These are phyloP conservation scores for Podaxis carcinomalis DNA, from an alignment of 768 basidiomycete genomes.

Conservation along the genomic window DNA sequence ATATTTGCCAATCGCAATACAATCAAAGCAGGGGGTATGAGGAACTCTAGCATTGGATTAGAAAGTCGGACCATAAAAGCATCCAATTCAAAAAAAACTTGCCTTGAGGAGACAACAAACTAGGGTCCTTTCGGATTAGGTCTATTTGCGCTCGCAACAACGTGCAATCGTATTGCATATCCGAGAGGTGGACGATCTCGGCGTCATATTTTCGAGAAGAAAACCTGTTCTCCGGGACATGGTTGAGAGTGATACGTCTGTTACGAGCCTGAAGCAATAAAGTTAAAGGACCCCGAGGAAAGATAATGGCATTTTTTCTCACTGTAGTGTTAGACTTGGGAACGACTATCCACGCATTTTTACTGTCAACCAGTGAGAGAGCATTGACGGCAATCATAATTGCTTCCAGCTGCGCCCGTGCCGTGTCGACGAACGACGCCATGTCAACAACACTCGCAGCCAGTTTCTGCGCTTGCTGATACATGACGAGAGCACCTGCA, in stretches of 20 bases:
- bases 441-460: constrained; percentile 47
- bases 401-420: constrained; percentile 73
- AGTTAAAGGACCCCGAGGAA: background rate
- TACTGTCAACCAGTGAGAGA: constrained; percentile 73
- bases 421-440: constrained; percentile 36
- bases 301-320: constrained; percentile 15
- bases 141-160: constrained; percentile 76
- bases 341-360: constrained; percentile 80
- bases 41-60: constrained; percentile 35
- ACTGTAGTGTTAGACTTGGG: constrained; percentile 50
- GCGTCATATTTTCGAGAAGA: constrained; percentile 58
- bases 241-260: constrained; percentile 64
- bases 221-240: constrained; percentile 76
- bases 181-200: constrained; percentile 75
- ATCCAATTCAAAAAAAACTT: constrained; percentile 21
- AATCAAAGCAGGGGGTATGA: constrained; percentile 57
- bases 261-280: constrained; percentile 51
- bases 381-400: constrained; percentile 88
- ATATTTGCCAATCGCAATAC: constrained; percentile 75
- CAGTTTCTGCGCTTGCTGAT: constrained; percentile 82
- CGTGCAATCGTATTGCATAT: constrained; percentile 76
- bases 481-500: constrained; percentile 89
- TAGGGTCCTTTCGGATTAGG: constrained; percentile 64
- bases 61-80: constrained; percentile 14
- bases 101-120: constrained; percentile 63